Evolutionary conservation across 75 land plant genomes (phyloP).

Genomic region (Pinus tabuliformis): DNA sequence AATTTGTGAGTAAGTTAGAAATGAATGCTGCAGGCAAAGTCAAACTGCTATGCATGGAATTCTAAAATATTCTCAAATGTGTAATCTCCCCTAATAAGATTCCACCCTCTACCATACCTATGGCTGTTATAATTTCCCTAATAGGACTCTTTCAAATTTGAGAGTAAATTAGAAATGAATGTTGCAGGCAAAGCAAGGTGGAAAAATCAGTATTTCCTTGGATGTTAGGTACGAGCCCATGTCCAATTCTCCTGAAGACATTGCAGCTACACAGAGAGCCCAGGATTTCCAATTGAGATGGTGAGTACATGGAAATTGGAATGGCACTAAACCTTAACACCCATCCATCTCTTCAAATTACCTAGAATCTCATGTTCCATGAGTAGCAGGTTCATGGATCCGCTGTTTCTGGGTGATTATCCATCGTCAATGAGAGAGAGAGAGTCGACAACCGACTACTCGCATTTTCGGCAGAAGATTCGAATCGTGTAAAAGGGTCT

Average conservation of each 20-base stretch:
- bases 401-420: constrained; percentile 65
- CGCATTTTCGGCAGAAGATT: constrained; percentile 32
- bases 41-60: too few relatives aligned
- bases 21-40: constrained; percentile 17
- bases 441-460: constrained; percentile 61
- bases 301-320: constrained; percentile 6
- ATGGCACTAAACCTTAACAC: not conserved
- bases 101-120: too few relatives aligned
- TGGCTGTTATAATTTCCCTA: too few relatives aligned
- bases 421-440: constrained; percentile 57
- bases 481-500: constrained; percentile 47
- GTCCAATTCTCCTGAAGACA: constrained; percentile 30
- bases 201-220: constrained; percentile 53
- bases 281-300: constrained; percentile 31
- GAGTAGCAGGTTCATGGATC: constrained; percentile 61
- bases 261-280: constrained; percentile 44
- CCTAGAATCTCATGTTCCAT: not conserved
- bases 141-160: too few relatives aligned
- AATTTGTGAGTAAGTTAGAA: too few relatives aligned
- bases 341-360: not conserved
- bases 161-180: too few relatives aligned
- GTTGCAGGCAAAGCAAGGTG: constrained; percentile 37
- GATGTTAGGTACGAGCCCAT: constrained; percentile 44
- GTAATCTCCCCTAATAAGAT: too few relatives aligned
- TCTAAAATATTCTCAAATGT: too few relatives aligned